Evolutionary conservation across 495 filamentous ascomycete genomes (phyloP).

Genomic region (Neurospora sp.): DNA sequence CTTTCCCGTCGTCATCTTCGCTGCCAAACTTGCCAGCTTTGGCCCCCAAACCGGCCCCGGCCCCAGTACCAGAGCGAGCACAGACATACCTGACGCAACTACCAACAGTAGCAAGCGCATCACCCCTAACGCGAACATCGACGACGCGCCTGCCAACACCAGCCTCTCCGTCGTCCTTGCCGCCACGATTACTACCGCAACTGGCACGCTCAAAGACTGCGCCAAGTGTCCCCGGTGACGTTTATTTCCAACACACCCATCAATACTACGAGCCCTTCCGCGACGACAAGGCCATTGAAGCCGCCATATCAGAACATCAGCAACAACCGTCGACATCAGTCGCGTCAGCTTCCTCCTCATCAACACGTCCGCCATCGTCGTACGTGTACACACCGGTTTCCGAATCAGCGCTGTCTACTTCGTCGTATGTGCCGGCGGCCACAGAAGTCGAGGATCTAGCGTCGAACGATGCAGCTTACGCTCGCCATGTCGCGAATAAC

Average conservation of each 20-base stretch:
- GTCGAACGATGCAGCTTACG: not conserved
- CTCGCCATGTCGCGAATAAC: constrained; percentile 2
- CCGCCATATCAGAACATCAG: not conserved
- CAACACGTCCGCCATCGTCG: not conserved
- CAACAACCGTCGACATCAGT: not conserved
- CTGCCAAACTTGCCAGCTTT: not conserved
- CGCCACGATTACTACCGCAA: not conserved
- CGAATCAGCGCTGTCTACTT: not conserved
- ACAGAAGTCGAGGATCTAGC: not conserved
- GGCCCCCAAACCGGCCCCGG: not conserved
- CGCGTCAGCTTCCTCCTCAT: not conserved
- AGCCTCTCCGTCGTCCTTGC: not conserved
- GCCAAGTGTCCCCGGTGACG: not conserved
- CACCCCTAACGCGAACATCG: not conserved
- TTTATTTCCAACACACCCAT: not conserved
- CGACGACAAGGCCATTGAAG: not conserved
- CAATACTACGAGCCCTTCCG: not conserved
- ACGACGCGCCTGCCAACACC: not conserved
- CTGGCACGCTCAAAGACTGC: not conserved
- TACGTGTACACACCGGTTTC: not conserved
- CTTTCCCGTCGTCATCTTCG: not conserved
- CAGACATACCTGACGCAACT: not conserved
- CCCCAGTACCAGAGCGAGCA: not conserved
- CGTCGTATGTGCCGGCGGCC: not conserved
- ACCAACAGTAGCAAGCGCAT: not conserved